Conservation (phyloP, 2,329 filamentous ascomycete species). For the Cytospora leucostoma region DNA sequence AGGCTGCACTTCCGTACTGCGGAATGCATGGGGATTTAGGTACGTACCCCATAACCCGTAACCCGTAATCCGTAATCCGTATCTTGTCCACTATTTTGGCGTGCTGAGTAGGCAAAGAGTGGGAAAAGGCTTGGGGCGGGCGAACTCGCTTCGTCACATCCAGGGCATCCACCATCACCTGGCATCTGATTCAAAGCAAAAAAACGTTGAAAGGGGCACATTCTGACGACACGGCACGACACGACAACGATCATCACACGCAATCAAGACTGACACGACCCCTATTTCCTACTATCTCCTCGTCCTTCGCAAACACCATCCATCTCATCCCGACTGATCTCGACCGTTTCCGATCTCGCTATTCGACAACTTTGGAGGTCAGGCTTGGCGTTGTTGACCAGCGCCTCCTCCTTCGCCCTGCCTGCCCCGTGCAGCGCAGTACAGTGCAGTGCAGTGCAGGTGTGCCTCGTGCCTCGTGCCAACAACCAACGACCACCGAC, state of each 20-base stretch:
- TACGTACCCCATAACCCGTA: neutral
- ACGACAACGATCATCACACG: neutral
- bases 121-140: neutral
- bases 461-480: constrained; percentile 15
- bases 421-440: constrained; percentile 18
- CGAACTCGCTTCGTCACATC: constrained; percentile 1
- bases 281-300: neutral
- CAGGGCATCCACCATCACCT: neutral
- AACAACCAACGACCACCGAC: neutral
- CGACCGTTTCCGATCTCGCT: neutral
- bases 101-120: neutral
- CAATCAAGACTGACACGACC: neutral
- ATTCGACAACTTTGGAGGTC: neutral
- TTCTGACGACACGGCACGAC: neutral
- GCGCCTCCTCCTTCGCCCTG: constrained; percentile 19
- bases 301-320: neutral
- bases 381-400: constrained; percentile 20
- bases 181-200: neutral
- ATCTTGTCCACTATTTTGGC: neutral
- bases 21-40: neutral
- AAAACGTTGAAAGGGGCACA: constrained; percentile 1
- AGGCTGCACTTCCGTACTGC: neutral
- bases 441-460: neutral
- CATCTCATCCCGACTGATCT: neutral
- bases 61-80: neutral